These are phyloP conservation scores for Triticum urartu DNA, from an alignment of 176 grass and related monocot species.

Conservation along the genomic window DNA sequence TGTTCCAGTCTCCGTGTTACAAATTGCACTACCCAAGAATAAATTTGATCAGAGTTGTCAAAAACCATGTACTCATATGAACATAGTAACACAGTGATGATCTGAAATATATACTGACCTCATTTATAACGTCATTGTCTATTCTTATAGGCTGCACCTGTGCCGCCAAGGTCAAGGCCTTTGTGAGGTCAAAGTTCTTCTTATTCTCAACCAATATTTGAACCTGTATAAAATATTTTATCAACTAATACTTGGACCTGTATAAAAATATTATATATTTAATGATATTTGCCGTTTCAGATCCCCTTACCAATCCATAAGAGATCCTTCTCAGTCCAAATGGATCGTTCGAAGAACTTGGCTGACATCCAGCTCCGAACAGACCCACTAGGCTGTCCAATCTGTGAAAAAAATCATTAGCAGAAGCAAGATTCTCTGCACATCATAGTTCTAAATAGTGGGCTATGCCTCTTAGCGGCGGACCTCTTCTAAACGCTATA, in stretches of 20 bases:
- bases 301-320: slow-evolving; percentile 81
- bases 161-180: slow-evolving; percentile 64
- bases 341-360: slow-evolving; percentile 49
- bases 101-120: slow-evolving; percentile 50
- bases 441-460: no score
- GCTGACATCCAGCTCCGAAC: no score
- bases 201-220: slow-evolving; percentile 97
- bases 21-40: slow-evolving; percentile 72
- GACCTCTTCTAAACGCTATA: no score
- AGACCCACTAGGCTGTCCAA: no score
- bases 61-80: slow-evolving; percentile 7
- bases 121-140: slow-evolving; percentile 51
- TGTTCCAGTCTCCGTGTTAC: slow-evolving; percentile 87
- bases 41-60: slow-evolving; percentile 23
- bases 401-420: no score
- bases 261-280: slow-evolving; percentile 8
- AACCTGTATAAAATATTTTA: slow-evolving; percentile 53
- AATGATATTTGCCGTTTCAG: slow-evolving; percentile 2
- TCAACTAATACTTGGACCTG: not conserved
- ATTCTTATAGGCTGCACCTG: slow-evolving; percentile 73
- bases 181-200: slow-evolving; percentile 70
- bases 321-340: slow-evolving; percentile 32
- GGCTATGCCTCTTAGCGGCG: no score
- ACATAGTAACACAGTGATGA: not conserved
- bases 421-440: no score